These are phyloP conservation scores for Inonotus obliquus DNA, from an alignment of 1,284 basidiomycete genomes.

Conservation along the genomic window DNA sequence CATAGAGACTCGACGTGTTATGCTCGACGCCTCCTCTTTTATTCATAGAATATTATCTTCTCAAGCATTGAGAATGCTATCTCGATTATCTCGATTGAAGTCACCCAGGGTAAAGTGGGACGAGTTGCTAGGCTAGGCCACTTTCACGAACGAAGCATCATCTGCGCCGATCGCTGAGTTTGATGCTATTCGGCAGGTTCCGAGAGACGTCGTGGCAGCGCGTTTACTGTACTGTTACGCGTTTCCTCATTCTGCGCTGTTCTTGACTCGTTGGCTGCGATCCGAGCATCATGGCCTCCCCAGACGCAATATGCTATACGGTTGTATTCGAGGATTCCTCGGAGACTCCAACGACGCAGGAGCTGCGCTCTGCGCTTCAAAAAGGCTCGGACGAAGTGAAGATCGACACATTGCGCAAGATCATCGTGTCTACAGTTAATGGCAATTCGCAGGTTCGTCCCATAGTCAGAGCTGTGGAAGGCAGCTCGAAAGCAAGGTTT, in stretches of 20 bases:
- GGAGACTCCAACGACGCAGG: slow-evolving; percentile 76
- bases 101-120: too few relatives aligned
- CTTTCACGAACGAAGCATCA: too few relatives aligned
- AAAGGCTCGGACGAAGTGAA: slow-evolving; percentile 98
- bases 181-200: not conserved
- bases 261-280: slow-evolving; percentile 1
- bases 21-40: too few relatives aligned
- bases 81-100: too few relatives aligned
- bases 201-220: slow-evolving; percentile 2
- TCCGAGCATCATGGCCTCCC: slow-evolving; percentile 22
- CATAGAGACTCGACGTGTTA: too few relatives aligned
- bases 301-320: slow-evolving; percentile 76
- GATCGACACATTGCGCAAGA: slow-evolving; percentile 93
- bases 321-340: slow-evolving; percentile 77
- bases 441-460: slow-evolving; percentile 75
- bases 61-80: too few relatives aligned
- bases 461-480: not conserved
- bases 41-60: too few relatives aligned
- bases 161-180: not conserved
- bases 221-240: not conserved
- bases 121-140: too few relatives aligned
- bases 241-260: not conserved
- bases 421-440: slow-evolving; percentile 95
- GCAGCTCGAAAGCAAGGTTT: not conserved
- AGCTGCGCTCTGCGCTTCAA: slow-evolving; percentile 85